Evolutionary conservation across 257 asterid species (phyloP).

Genomic region (Rubia yunnanensis): DNA sequence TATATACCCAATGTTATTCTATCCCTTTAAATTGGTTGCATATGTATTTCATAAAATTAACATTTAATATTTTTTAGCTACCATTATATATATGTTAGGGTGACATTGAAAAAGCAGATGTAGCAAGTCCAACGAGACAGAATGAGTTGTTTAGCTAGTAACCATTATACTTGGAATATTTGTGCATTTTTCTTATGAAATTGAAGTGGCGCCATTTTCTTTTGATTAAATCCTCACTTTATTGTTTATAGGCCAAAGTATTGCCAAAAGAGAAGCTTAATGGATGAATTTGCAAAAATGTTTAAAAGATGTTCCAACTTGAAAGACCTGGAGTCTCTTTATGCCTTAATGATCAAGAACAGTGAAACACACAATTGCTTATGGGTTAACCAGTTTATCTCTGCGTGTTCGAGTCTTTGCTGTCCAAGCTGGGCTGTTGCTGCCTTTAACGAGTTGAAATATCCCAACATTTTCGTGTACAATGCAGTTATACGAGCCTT

Average conservation of each 20-base stretch:
- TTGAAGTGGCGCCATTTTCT: not conserved
- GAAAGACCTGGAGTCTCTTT: constrained; percentile 7
- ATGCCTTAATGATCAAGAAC: constrained; percentile 4
- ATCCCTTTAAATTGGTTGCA: too few species aligned
- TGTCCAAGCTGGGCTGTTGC: not conserved
- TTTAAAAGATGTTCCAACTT: not conserved
- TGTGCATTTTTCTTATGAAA: too few species aligned
- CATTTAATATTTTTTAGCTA: too few species aligned
- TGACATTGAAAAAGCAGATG: too few species aligned
- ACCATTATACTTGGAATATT: too few species aligned
- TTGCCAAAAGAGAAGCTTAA: not conserved
- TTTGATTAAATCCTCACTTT: too few species aligned
- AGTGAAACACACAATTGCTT: not conserved
- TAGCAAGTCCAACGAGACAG: too few species aligned
- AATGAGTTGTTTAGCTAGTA: too few species aligned
- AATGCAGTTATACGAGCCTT: not conserved
- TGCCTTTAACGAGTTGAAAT: not conserved
- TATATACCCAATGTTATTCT: too few species aligned
- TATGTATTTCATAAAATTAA: too few species aligned
- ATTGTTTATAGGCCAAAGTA: not conserved
- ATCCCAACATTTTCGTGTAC: not conserved
- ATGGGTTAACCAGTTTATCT: not conserved
- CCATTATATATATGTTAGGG: too few species aligned
- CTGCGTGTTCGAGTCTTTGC: not conserved
- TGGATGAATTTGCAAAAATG: not conserved